phyloP scores from a whole-genome alignment of 805 yeast genomes.

The Candida boidinii region DNA sequence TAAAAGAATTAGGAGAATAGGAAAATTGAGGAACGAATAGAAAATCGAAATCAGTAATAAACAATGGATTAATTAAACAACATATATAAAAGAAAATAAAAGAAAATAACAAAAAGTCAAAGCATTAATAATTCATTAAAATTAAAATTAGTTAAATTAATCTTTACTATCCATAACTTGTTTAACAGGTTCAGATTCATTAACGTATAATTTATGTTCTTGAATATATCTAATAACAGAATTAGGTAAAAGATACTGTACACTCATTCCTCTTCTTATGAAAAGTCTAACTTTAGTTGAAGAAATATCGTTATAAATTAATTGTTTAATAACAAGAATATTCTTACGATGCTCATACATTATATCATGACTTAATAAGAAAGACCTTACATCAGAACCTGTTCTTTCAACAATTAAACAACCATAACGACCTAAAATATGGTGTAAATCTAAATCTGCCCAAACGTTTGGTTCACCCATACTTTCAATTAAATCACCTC shows the following conservation, averaged over 20 bases:
- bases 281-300: conserved; percentile 92
- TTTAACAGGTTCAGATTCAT: conserved; percentile 90
- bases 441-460: conserved; percentile 94
- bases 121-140: neutral
- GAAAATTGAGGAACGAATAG: too few species aligned
- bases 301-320: conserved; percentile 91
- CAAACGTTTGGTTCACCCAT: conserved; percentile 99
- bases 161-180: conserved; percentile 48
- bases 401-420: conserved; percentile 95
- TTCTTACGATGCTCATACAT: conserved; percentile 96
- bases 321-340: conserved; percentile 88
- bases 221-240: conserved; percentile 91
- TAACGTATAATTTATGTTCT: conserved; percentile 77
- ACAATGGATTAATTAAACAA: too few species aligned
- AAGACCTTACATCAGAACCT: conserved; percentile 90
- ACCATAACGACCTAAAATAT: conserved; percentile 91
- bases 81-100: too few species aligned
- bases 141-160: neutral
- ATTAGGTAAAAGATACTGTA: conserved; percentile 89
- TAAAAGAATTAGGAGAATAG: too few species aligned
- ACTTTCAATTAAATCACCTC: conserved; percentile 94
- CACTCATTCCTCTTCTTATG: conserved; percentile 92
- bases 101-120: too few species aligned
- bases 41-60: too few species aligned
- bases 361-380: conserved; percentile 86